phyloP scores from a whole-genome alignment of 441 rosid species.

The Jatropha multifida region DNA sequence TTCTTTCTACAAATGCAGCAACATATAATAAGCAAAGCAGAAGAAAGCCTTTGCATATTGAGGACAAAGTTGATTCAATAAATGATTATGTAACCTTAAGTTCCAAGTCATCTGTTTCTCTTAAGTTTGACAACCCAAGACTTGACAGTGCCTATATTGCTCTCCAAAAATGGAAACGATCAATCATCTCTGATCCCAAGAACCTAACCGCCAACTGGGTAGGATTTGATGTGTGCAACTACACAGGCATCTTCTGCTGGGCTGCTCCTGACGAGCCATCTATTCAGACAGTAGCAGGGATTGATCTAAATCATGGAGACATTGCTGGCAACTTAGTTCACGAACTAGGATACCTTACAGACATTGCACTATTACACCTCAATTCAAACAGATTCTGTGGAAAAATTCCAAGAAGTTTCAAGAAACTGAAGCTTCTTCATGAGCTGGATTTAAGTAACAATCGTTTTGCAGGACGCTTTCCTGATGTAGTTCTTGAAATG shows the following conservation, averaged over 20 bases:
- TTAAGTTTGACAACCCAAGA: conserved; percentile 59
- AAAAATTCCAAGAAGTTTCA: conserved; percentile 57
- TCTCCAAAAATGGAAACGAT: conserved; percentile 81
- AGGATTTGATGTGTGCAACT: conserved; percentile 68
- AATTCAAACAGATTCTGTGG: conserved; percentile 89
- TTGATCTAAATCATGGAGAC: conserved; percentile 87
- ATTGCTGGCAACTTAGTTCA: conserved; percentile 77
- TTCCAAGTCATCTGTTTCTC: conserved; percentile 39
- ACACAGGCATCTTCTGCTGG: conserved; percentile 61
- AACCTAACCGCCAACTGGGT: conserved; percentile 63
- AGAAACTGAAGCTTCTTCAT: conserved; percentile 51
- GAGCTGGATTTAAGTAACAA: conserved; percentile 96
- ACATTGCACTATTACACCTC: conserved; percentile 78
- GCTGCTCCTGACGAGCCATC: conserved; percentile 51
- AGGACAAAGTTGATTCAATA: conserved; percentile 33
- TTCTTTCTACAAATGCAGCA: conserved; percentile 25
- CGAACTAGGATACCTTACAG: conserved; percentile 76
- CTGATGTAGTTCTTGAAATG: conserved; percentile 53
- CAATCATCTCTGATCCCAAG: conserved; percentile 75
- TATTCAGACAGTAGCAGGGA: conserved; percentile 73
- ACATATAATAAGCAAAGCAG: conserved; percentile 18
- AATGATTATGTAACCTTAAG: not conserved
- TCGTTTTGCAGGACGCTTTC: conserved; percentile 80
- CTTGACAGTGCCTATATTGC: conserved; percentile 67
- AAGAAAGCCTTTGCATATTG: conserved; percentile 57